Conservation (phyloP, 768 basidiomycete genomes). For the Macrolepiota fuliginosa region DNA sequence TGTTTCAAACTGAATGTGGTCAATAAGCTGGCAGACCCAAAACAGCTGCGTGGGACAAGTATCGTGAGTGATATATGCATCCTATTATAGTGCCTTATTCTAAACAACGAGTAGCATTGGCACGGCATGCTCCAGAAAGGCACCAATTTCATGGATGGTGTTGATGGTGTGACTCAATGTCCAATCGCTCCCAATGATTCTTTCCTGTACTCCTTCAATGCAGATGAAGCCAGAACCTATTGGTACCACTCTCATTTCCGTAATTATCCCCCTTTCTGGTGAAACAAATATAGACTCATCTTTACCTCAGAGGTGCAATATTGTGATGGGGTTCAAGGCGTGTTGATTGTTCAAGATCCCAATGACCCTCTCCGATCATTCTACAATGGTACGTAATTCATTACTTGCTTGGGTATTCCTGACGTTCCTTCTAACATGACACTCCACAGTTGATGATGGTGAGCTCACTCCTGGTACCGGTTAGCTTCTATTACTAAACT, state of each 20-base stretch:
- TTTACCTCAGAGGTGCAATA: conserved; percentile 29
- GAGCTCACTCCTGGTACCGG: conserved; percentile 14
- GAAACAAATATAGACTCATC: no score
- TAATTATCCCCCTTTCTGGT: neutral
- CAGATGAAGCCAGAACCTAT: conserved; percentile 37
- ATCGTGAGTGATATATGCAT: neutral
- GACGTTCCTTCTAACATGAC: neutral
- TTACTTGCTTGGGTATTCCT: neutral
- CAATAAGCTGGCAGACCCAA: neutral
- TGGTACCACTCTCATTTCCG: conserved; percentile 32
- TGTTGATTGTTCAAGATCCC: conserved; percentile 30
- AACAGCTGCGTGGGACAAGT: neutral
- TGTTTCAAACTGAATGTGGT: neutral
- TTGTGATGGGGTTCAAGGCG: conserved; percentile 45
- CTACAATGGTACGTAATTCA: conserved; percentile 14
- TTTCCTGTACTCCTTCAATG: conserved; percentile 36
- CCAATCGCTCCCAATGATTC: conserved; percentile 37
- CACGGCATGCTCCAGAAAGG: conserved; percentile 37
- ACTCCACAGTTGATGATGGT: conserved; percentile 33
- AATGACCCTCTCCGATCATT: conserved; percentile 21
- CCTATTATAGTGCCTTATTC: neutral
- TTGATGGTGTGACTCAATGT: conserved; percentile 36
- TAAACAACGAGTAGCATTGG: conserved; percentile 34
- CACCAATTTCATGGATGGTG: conserved; percentile 38
- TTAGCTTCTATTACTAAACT: conserved; percentile 25